Evolutionary conservation across 2,329 filamentous ascomycete genomes (phyloP), one percentile per base, ranked within the genome.

Genomic region (Claviceps pusilla): DNA sequence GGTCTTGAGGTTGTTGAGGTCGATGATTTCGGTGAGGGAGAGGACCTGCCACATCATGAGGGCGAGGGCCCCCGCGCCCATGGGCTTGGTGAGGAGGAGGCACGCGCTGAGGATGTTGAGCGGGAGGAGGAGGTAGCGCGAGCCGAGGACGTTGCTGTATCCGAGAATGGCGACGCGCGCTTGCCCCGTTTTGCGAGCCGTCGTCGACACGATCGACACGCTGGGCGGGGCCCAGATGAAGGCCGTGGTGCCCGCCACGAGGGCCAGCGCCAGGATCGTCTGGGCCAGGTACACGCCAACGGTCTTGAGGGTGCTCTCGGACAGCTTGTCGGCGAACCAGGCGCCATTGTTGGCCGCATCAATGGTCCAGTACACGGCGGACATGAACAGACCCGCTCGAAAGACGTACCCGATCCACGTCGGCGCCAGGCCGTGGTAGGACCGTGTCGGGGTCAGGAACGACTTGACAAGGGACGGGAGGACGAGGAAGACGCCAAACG

Each of bases 81-180:
- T 94, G 16, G 93, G 93, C 67, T 97, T 97, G 58, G 91, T 86
- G 31, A 97, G 77, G 7, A 96, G 76, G 53, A 89, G 79, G 55
- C 89, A 80, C 0, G 83, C 86, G 9, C 87, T 76, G 31, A 88
- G 76, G 68, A 94, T 82, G 65, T 90, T 89, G 59, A 88, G 75
- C 3, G 89, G 79, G 7, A 97, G 77, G 39, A 97, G 75, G 60
- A 95, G 83, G 69, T 94, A 97, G 33, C 91, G 85, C 1, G 88
- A 86, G 55, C 93, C 93, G 64, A 95, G 84, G n/a, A 88, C 82
- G 64, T 98, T 98, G 59, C 85, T 87, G 69, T 94, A 97, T 48
- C 93, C 93, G 19, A 95, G 78, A 56, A 96, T 86, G 37, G 86
- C 87, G 56, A 96, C 81, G 59, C 79, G 75, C 35, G 77, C 70